Evolutionary conservation across 164 flowering plant species (phyloP).

Genomic region (Hamamelis virginiana): DNA sequence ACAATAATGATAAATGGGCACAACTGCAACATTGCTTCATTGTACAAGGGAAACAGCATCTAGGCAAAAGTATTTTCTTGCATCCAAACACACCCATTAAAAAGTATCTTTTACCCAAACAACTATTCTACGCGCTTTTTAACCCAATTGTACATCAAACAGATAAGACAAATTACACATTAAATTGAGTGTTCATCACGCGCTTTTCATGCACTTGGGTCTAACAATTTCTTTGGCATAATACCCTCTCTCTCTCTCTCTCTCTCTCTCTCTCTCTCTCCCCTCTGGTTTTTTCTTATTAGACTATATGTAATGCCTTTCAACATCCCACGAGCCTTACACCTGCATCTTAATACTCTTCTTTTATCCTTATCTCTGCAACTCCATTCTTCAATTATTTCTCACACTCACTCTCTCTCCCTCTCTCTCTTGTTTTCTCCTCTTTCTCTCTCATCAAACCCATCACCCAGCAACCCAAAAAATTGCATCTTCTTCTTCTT

Average conservation of each 20-base stretch:
- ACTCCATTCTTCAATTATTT: slow-evolving; percentile 36
- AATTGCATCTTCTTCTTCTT: slow-evolving; percentile 1
- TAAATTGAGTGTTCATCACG: background rate
- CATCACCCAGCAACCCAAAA: background rate
- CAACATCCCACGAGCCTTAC: slow-evolving; percentile 45
- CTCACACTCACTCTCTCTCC: slow-evolving; percentile 4
- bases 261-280: slow-evolving; percentile 6
- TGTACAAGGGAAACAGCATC: slow-evolving; percentile 13
- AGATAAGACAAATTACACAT: background rate
- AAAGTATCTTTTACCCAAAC: slow-evolving; percentile 8
- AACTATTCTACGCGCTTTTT: background rate
- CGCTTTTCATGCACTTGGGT: slow-evolving; percentile 5
- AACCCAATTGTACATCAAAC: background rate
- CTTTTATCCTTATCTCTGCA: slow-evolving; percentile 30
- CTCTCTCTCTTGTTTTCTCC: background rate
- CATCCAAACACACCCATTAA: slow-evolving; percentile 8
- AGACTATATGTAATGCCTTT: slow-evolving; percentile 20
- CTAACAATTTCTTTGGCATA: background rate
- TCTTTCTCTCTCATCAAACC: background rate
- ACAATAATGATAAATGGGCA: slow-evolving; percentile 22
- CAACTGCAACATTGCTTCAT: slow-evolving; percentile 14
- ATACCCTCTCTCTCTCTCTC: too few relatives aligned
- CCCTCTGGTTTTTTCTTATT: slow-evolving; percentile 9
- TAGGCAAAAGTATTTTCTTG: slow-evolving; percentile 16
- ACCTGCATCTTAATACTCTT: slow-evolving; percentile 12